phyloP scores from a whole-genome alignment of 495 filamentous ascomycete species.

The Chaetomium tenue region DNA sequence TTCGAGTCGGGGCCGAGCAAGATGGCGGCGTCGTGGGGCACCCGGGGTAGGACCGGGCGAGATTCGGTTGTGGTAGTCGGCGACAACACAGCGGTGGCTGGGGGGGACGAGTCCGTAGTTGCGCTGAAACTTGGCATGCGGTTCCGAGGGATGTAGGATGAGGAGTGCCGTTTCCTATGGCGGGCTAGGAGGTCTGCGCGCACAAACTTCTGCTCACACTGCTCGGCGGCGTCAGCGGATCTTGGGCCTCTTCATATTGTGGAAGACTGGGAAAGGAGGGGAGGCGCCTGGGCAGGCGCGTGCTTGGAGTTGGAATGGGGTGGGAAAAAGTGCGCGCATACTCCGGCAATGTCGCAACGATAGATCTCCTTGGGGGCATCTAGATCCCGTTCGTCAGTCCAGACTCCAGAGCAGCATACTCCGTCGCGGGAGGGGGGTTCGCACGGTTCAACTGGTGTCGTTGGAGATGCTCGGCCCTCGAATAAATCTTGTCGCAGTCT shows the following conservation, averaged over 20 bases:
- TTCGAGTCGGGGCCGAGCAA: conserved; percentile 45
- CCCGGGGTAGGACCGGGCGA: conserved; percentile 40
- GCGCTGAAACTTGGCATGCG: conserved; percentile 73
- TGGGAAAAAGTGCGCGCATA: conserved; percentile 14
- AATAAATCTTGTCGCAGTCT: conserved; percentile 92
- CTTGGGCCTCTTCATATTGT: neutral
- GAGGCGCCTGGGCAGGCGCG: neutral
- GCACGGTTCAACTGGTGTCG: conserved; percentile 50
- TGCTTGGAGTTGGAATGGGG: neutral
- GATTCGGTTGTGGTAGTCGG: conserved; percentile 35
- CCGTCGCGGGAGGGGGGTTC: conserved; percentile 14
- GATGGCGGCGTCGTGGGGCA: conserved; percentile 50
- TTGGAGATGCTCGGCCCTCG: conserved; percentile 88
- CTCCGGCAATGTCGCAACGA: conserved; percentile 79
- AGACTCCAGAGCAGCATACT: conserved; percentile 3
- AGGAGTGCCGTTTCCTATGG: conserved; percentile 89
- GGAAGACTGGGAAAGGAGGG: neutral
- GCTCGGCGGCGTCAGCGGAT: conserved; percentile 15
- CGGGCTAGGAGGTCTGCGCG: conserved; percentile 87
- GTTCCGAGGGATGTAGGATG: conserved; percentile 85
- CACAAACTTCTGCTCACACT: conserved; percentile 83
- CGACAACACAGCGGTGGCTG: conserved; percentile 28
- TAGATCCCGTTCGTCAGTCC: conserved; percentile 51
- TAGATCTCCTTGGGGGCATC: conserved; percentile 96
- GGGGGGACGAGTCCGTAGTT: conserved; percentile 31